These are phyloP conservation scores for Talaromyces thailandensis DNA, from an alignment of 495 filamentous ascomycete species.

Conservation along the genomic window DNA sequence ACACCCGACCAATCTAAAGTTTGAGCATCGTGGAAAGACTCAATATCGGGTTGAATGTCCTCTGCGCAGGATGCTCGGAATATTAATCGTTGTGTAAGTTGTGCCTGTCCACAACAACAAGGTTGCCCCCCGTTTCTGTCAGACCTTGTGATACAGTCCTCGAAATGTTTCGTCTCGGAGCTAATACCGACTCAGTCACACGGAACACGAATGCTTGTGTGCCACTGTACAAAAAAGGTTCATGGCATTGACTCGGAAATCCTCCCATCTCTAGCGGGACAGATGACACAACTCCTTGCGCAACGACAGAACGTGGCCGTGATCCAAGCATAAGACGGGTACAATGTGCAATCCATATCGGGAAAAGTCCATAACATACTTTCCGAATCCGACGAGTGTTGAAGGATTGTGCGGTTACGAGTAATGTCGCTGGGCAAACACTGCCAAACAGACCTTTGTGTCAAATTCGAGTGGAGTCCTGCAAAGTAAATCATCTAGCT, in stretches of 20 bases:
- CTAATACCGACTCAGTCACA: background rate
- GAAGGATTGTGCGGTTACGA: background rate
- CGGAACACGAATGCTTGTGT: background rate
- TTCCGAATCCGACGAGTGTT: background rate
- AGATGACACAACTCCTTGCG: background rate
- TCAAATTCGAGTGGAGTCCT: background rate
- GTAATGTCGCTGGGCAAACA: background rate
- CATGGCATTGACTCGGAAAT: background rate
- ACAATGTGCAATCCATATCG: background rate
- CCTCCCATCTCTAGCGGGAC: background rate
- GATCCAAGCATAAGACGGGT: background rate
- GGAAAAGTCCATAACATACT: background rate
- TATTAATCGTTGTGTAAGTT: background rate
- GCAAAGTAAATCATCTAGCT: background rate
- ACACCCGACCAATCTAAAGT: background rate
- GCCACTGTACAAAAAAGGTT: background rate
- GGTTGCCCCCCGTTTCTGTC: background rate
- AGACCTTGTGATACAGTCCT: background rate
- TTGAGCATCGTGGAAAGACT: background rate
- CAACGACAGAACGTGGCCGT: conserved; percentile 1
- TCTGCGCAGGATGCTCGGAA: background rate
- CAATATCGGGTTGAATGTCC: background rate
- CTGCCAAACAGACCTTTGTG: background rate
- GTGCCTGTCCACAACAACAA: background rate
- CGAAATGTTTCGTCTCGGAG: background rate